Base-by-base conservation (phyloP, 176 grass and related monocot species). In the Elymus sibiricus region DNA sequence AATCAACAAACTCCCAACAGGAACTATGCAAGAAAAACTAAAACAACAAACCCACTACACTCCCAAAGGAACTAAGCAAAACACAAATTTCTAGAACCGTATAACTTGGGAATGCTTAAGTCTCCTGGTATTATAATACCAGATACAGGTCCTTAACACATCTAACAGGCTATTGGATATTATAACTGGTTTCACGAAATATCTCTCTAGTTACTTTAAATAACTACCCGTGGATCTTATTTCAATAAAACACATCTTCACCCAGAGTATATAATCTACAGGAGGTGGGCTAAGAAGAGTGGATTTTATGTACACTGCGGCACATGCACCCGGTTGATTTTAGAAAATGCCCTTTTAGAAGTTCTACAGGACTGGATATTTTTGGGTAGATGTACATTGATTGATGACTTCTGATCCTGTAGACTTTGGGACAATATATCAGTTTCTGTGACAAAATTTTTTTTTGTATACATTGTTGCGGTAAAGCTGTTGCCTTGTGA, bases 121-220 rank as follows among this genome's bases (percentile, higher is more conserved):
- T 83, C 44, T 43, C 43, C 9, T 64, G 14, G 4, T 80, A 73
- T 8, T 75, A 62, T 75, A 47, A 46, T 75, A 47, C 26, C 28
- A 43, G 15, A 76, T 63, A 37, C 27, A 63, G 39, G 9, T 82
- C 19, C 32, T 74, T 22, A 74, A n/a, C 32, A 7, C 16, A 55
- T 75, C 49, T 78, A 24, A 53, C 31, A 74, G 37, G 42, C 34
- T 35, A 77, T 22, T 72, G 24, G 65, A 7, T 40, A 28, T 64
- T 63, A 62, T 7, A 28, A 68, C 47, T 69, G n/a, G 29, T 64
- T 88, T 77, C 16, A 79, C 59, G 22, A 76, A 82, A 87, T 3
- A 66, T 0, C 35, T 35, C 53, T 40, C 10, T 73, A 40, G 22
- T 35, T 79, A 27, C 34, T 78, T 80, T 42, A 32, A 75, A 14